Base-by-base conservation (phyloP, 352 stramenopile species). In the Phytophthora meadii region DNA sequence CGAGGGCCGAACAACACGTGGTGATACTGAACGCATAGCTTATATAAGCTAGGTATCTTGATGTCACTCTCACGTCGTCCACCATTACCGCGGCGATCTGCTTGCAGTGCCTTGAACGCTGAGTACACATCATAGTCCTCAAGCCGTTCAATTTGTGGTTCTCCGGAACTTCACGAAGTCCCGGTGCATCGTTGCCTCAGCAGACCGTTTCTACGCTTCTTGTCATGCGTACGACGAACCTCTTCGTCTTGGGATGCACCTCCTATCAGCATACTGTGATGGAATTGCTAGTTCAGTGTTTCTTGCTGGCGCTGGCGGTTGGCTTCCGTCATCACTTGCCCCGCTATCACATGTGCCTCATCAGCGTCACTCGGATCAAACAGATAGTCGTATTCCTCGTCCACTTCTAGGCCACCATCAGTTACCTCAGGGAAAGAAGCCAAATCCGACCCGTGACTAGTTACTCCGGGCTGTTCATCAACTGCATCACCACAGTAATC, bases 81-180 rank as follows among this genome's bases (percentile, higher is more conserved):
- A 15, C 34, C 12, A 12, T 40, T 40, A n/a, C 34, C 8, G 12
- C 34, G 12, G 9, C 34, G 34, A 15, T 49, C 22, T 49, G 42
- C 19, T 14, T 49, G 42, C 5, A 49, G 19, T 6, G 42, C 22
- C 42, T 49, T 49, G 22, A 49, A 49, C 3, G 42, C 42, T n/a
- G 42, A 49, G 46, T 53, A 53, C 25, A 40, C 25, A 25, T 14
- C n/a, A 7, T n/a, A 53, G 25, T 53, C 25, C 4, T 53, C 46
- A 15, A 37, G 34, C 14, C 14, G 39, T 36, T 51, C 22, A 8
- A 0, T 36, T 45, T 9, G 8, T 12, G 19, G 19, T 19, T 19
- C 19, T 19, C 8, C 12, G 34, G 34, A 40, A 40, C 34, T 19
- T 45, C 39, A 22, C 39, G 39, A 45, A 45, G 39, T n/a, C 39